These are phyloP conservation scores for Talaromyces borbonicus DNA, from an alignment of 495 filamentous ascomycete species.

Conservation along the genomic window DNA sequence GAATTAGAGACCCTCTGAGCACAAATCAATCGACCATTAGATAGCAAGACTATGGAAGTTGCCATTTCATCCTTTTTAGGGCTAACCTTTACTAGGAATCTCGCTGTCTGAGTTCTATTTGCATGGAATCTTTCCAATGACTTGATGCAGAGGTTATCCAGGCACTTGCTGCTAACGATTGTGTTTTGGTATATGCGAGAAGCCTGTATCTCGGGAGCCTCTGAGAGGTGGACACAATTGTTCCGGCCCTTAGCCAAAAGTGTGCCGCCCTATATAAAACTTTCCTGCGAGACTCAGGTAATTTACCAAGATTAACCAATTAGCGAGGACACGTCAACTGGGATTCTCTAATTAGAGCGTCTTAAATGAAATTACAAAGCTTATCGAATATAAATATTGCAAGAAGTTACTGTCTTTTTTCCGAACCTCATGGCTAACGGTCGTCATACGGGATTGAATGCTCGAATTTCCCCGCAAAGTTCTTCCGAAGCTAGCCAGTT, in stretches of 20 bases:
- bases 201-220: too few species aligned
- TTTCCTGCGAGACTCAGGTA: neutral
- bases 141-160: too few species aligned
- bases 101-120: too few species aligned
- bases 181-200: too few species aligned
- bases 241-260: neutral
- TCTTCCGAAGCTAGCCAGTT: neutral
- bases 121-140: too few species aligned
- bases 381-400: neutral
- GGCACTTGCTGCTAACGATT: too few species aligned
- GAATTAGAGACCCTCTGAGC: too few species aligned
- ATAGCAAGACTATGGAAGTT: too few species aligned
- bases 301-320: neutral
- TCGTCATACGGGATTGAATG: neutral
- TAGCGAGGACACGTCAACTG: neutral
- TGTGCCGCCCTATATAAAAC: neutral
- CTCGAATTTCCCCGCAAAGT: neutral
- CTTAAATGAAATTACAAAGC: neutral
- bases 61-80: too few species aligned
- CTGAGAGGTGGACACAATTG: conserved; percentile 6
- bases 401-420: neutral
- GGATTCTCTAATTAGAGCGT: neutral
- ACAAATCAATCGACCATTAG: too few species aligned
- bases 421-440: neutral
- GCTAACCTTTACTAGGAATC: too few species aligned